phyloP scores from a whole-genome alignment of 2,329 filamentous ascomycete genomes.

The Orbilia quercus region DNA sequence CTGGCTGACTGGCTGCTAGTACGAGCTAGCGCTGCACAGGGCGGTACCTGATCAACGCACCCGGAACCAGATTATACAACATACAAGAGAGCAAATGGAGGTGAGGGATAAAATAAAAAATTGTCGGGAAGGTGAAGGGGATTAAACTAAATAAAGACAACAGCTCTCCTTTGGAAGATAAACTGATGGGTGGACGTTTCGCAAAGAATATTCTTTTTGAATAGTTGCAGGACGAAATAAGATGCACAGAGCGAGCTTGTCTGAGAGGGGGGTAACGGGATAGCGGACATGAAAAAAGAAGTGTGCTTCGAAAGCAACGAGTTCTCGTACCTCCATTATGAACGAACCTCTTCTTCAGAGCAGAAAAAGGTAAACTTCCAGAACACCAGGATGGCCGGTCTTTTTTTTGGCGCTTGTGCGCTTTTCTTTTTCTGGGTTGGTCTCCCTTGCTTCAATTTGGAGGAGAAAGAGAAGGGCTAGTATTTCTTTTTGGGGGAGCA shows the following conservation, averaged over 20 bases:
- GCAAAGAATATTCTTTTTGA: conserved; percentile 10
- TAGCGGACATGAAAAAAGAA: conserved; percentile 18
- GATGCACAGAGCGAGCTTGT: conserved; percentile 10
- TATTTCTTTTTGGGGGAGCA: conserved; percentile 44
- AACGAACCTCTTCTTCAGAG: conserved; percentile 42
- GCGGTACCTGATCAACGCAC: conserved; percentile 53
- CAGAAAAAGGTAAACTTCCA: conserved; percentile 54
- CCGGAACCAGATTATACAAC: conserved; percentile 54
- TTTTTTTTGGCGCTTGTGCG: conserved; percentile 29
- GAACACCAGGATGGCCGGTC: conserved; percentile 52
- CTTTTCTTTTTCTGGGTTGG: conserved; percentile 38
- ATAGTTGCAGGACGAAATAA: conserved; percentile 10
- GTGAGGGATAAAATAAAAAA: conserved; percentile 11
- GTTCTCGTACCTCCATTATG: conserved; percentile 56
- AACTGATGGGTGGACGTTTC: conserved; percentile 7
- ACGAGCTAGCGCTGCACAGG: conserved; percentile 30
- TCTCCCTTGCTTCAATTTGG: conserved; percentile 35
- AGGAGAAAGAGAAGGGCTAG: conserved; percentile 18
- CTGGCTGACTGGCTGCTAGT: too few relatives aligned
- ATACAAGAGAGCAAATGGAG: conserved; percentile 44
- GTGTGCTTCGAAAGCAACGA: conserved; percentile 29
- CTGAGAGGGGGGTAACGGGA: conserved; percentile 20
- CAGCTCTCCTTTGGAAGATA: not conserved
- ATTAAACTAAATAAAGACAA: too few relatives aligned
- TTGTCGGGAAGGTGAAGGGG: too few relatives aligned